phyloP scores from a whole-genome alignment of 1,284 basidiomycete genomes.

The Polyporus tsugae region DNA sequence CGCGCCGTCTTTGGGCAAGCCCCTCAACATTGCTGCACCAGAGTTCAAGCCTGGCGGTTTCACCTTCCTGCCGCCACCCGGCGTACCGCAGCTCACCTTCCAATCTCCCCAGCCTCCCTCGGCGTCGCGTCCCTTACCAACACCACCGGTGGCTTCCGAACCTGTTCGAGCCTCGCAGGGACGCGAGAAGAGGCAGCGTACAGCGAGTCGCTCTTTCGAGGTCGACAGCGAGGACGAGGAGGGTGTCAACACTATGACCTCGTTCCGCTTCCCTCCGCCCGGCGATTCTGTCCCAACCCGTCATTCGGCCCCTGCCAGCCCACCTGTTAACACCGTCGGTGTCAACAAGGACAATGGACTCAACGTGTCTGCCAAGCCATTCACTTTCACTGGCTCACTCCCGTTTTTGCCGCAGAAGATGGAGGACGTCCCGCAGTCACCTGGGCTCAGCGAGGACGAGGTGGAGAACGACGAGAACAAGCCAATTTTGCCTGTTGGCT shows the following conservation, averaged over 20 bases:
- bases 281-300: conserved; percentile 58
- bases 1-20: conserved; percentile 67
- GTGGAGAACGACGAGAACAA: conserved; percentile 38
- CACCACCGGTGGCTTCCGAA: conserved; percentile 42
- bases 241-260: conserved; percentile 61
- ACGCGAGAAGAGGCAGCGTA: conserved; percentile 77
- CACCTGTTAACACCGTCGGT: conserved; percentile 37
- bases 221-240: conserved; percentile 53
- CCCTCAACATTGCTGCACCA: conserved; percentile 77
- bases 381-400: conserved; percentile 64
- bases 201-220: conserved; percentile 41
- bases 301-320: conserved; percentile 54
- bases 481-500: conserved; percentile 22
- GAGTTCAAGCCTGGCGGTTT: conserved; percentile 81
- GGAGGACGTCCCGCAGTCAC: conserved; percentile 24
- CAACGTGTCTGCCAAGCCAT: conserved; percentile 60
- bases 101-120: conserved; percentile 39
- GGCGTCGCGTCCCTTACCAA: conserved; percentile 41
- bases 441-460: conserved; percentile 30
- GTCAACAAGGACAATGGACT: conserved; percentile 35
- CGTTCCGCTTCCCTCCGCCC: conserved; percentile 76
- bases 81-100: conserved; percentile 64
- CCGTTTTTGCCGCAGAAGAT: conserved; percentile 25
- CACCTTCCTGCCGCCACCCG: conserved; percentile 75
- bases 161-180: conserved; percentile 59